Evolutionary conservation across 2,329 filamentous ascomycete species (phyloP).

Genomic region (Penicillium sp.): DNA sequence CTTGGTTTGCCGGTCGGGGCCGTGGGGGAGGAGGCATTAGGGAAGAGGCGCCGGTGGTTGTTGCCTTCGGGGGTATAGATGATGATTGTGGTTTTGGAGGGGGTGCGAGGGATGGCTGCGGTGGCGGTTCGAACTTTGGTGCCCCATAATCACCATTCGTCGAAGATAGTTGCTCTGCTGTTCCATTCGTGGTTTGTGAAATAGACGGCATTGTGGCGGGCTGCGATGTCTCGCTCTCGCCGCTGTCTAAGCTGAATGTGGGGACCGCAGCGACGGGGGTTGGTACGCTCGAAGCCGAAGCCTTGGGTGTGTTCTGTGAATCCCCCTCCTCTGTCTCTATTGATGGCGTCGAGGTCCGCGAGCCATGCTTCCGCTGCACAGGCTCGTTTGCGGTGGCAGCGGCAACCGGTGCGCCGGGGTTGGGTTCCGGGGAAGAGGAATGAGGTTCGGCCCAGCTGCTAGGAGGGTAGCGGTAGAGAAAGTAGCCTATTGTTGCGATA

Average conservation of each 20-base stretch:
- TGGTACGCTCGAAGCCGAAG: slow-evolving; percentile 26
- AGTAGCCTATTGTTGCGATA: slow-evolving; percentile 38
- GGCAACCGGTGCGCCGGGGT: slow-evolving; percentile 11
- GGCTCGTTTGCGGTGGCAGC: slow-evolving; percentile 12
- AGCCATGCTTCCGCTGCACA: slow-evolving; percentile 7
- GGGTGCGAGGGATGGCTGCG: slow-evolving; percentile 6
- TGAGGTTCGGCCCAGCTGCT: slow-evolving; percentile 29
- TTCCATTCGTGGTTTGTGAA: slow-evolving; percentile 6
- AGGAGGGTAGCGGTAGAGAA: slow-evolving; percentile 41
- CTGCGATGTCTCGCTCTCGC: slow-evolving; percentile 9
- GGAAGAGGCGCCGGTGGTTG: slow-evolving; percentile 20
- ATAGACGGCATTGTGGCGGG: slow-evolving; percentile 6
- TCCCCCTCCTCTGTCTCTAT: slow-evolving; percentile 20
- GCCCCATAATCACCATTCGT: slow-evolving; percentile 11
- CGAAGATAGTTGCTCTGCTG: neutral
- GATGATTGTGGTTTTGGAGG: slow-evolving; percentile 13
- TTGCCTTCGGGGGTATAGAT: slow-evolving; percentile 6
- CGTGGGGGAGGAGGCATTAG: slow-evolving; percentile 37
- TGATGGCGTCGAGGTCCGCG: slow-evolving; percentile 3
- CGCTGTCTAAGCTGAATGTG: slow-evolving; percentile 30
- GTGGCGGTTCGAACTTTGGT: slow-evolving; percentile 4
- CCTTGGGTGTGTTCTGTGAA: slow-evolving; percentile 39
- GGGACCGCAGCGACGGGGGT: slow-evolving; percentile 29
- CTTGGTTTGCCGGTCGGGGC: slow-evolving; percentile 23
- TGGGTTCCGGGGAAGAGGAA: slow-evolving; percentile 18